Evolutionary conservation across 2,329 filamentous ascomycete species (phyloP).

Genomic region (Monosporascus sp.): DNA sequence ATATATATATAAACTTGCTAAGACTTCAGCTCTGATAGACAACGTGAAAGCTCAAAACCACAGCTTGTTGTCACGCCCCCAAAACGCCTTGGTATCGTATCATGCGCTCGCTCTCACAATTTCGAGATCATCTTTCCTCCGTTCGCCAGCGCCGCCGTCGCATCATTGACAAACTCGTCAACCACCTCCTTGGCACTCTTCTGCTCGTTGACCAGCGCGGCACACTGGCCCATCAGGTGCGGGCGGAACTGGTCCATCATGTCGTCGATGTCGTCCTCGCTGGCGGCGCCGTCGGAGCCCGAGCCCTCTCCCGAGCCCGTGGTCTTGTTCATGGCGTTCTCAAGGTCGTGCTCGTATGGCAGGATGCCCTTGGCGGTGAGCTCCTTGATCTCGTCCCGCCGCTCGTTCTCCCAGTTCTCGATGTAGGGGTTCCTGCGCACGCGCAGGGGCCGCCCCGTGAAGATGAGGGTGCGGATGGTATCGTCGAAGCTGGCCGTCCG

Average conservation of each 20-base stretch:
- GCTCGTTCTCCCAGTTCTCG: slow-evolving; percentile 91
- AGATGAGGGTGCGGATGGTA: slow-evolving; percentile 95
- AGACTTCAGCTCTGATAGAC: no score
- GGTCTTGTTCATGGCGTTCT: slow-evolving; percentile 57
- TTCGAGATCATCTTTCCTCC: slow-evolving; percentile 67
- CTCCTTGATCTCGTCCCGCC: slow-evolving; percentile 83
- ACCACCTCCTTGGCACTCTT: slow-evolving; percentile 88
- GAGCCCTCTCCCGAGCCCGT: slow-evolving; percentile 33
- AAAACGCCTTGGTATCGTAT: background rate
- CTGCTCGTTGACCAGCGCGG: slow-evolving; percentile 88
- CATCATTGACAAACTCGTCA: slow-evolving; percentile 87
- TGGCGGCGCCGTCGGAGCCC: slow-evolving; percentile 60
- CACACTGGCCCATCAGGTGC: slow-evolving; percentile 80
- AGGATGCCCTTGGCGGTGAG: slow-evolving; percentile 84
- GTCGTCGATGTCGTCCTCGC: slow-evolving; percentile 68
- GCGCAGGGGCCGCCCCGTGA: slow-evolving; percentile 91
- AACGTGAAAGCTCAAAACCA: background rate
- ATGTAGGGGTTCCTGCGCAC: slow-evolving; percentile 95
- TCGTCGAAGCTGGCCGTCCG: slow-evolving; percentile 89
- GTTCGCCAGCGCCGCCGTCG: slow-evolving; percentile 63
- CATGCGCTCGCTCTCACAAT: slow-evolving; percentile 44
- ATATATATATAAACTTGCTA: no score
- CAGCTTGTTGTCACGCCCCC: background rate
- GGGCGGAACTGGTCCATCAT: slow-evolving; percentile 67
- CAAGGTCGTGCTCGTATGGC: slow-evolving; percentile 90